Percentiles rank a stretch among this genome's conserved stretches.
Evolutionary conservation across 2,329 filamentous ascomycete genomes (phyloP).

Genomic region (Epichloe brachyelytri): DNA sequence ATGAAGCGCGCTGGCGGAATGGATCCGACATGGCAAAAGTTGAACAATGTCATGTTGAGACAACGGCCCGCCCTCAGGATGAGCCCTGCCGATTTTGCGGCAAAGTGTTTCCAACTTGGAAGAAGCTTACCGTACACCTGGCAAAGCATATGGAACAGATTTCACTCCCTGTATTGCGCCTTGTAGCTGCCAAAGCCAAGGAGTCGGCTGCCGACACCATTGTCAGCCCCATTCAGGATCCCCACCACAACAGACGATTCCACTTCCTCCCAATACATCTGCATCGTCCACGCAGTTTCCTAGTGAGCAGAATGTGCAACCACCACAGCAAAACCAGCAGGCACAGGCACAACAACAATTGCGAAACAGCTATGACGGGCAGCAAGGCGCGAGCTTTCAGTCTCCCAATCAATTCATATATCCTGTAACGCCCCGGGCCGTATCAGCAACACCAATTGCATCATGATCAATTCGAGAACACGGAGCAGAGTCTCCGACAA

Average conservation of each 20-base stretch:
- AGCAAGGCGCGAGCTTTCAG: slow-evolving; percentile 7
- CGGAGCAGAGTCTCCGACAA: slow-evolving; percentile 15
- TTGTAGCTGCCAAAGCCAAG: slow-evolving; percentile 35
- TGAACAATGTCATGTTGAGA: slow-evolving; percentile 63
- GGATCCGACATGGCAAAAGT: slow-evolving; percentile 65
- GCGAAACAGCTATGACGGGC: not conserved
- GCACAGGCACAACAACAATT: not conserved
- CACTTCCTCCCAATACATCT: slow-evolving; percentile 12
- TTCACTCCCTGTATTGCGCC: slow-evolving; percentile 62
- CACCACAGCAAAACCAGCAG: slow-evolving; percentile 11
- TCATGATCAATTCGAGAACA: slow-evolving; percentile 15
- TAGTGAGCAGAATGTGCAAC: slow-evolving; percentile 6
- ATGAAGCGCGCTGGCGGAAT: slow-evolving; percentile 44
- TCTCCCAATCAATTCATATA: slow-evolving; percentile 13
- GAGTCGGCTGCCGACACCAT: slow-evolving; percentile 47
- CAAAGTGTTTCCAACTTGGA: slow-evolving; percentile 71
- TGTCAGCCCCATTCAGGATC: slow-evolving; percentile 54
- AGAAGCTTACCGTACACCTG: slow-evolving; percentile 85
- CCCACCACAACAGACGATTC: slow-evolving; percentile 26
- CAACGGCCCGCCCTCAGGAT: slow-evolving; percentile 48
- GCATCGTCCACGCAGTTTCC: slow-evolving; percentile 12
- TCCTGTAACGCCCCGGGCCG: slow-evolving; percentile 14
- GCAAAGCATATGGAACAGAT: slow-evolving; percentile 93
- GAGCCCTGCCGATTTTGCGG: slow-evolving; percentile 84
- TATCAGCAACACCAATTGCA: slow-evolving; percentile 15